Evolutionary conservation across 169 alveolate species (phyloP), one percentile per base, ranked within the genome.

Genomic region (Plasmodium malariae): DNA sequence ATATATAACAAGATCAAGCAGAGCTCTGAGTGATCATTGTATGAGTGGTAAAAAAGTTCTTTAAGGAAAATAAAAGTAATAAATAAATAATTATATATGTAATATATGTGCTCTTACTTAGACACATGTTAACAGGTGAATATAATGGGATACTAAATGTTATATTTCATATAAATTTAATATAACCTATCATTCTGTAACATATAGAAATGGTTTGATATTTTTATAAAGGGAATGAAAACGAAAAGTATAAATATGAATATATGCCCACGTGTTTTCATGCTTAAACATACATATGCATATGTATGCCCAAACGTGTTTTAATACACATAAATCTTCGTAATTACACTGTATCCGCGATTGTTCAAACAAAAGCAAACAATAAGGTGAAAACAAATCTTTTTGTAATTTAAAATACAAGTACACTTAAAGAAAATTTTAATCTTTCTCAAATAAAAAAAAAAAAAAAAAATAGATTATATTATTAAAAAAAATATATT

Each of bases 321-420:
- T 40, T 6, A 40, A 9, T 40, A 40, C 51, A 40, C 51, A 40
- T 40, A 9, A 6, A 40, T 40, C 54, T 62, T 62, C 32, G 72
- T 62, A 62, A 62, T 62, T 62, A 62, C 72, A 62, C 72, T 62
- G 19, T 49, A 55, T 55, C 72, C 12, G 72, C 32, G 72, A 62
- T 30, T n/a, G 32, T 30, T 62, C 48, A 62, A 45, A 32, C 14
- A 26, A 32, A 32, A n/a, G 26, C 4, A 60, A 60, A 60, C 5
- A 60, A 30, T 24, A 60, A 26, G 9, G 40, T 24, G 28, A 28
- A 62, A 5, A 34, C 9, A 62, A 3, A 62, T 30, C 28, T 62
- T 62, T 62, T 30, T 30, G 9, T 62, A 62, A 14, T 14, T 9
- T 62, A 30, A 28, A 62, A 30, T n/a, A 62, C 54, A 30, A 28